These are phyloP conservation scores for Nyctanthes arbortristis DNA, from an alignment of 257 asterid species.

Conservation along the genomic window DNA sequence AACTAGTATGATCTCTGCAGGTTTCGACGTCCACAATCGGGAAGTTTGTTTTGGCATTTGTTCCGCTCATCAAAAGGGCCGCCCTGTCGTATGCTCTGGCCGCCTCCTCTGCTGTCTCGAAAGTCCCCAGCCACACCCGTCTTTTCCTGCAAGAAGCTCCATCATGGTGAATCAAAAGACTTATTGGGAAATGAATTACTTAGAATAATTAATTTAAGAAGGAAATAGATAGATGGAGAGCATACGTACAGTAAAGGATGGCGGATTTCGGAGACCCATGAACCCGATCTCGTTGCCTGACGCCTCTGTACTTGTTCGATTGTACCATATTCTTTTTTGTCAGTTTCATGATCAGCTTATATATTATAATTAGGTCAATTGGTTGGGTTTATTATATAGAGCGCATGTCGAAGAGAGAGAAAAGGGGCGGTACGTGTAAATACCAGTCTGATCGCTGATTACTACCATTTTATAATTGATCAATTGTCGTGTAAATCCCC, in stretches of 20 bases:
- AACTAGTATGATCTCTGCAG: conserved; percentile 26
- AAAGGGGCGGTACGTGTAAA: no score
- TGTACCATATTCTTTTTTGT: conserved; percentile 36
- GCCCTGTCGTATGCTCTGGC: conserved; percentile 63
- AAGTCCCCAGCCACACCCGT: conserved; percentile 65
- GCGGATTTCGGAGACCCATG: conserved; percentile 73
- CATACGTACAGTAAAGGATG: conserved; percentile 59
- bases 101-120: conserved; percentile 61
- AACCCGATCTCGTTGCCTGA: conserved; percentile 79
- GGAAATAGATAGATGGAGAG: no score
- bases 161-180: no score
- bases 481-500: no score
- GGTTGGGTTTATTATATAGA: no score
- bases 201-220: no score
- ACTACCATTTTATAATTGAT: no score
- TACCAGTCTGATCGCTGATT: no score
- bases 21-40: conserved; percentile 20
- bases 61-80: conserved; percentile 55
- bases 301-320: conserved; percentile 65
- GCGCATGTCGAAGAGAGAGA: conserved; percentile 14
- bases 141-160: conserved; percentile 36
- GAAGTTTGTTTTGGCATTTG: conserved; percentile 65
- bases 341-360: no score
- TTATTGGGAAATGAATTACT: no score
- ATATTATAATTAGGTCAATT: no score